Conservation (phyloP, 1,139 yeast genomes). For the Wickerhamiella pararugosa region DNA sequence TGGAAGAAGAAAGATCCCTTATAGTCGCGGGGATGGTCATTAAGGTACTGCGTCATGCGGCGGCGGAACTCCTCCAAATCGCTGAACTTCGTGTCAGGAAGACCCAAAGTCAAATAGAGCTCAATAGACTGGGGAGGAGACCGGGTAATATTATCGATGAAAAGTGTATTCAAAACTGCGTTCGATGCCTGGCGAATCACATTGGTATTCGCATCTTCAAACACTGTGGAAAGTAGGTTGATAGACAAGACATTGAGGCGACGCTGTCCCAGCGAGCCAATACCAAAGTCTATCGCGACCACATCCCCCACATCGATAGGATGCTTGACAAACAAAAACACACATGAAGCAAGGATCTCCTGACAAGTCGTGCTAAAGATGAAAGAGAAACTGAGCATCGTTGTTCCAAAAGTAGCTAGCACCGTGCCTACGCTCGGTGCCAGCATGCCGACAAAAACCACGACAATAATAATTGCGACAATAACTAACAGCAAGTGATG, state of each 20-base stretch:
- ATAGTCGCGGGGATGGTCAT: conserved; percentile 25
- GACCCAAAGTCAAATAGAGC: conserved; percentile 20
- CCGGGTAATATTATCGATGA: conserved; percentile 28
- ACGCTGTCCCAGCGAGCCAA: conserved; percentile 9
- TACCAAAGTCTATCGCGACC: conserved; percentile 19
- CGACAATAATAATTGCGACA: conserved; percentile 23
- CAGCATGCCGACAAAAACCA: conserved; percentile 29
- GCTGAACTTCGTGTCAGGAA: conserved; percentile 27
- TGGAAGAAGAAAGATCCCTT: conserved; percentile 23
- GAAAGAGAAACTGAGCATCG: conserved; percentile 28
- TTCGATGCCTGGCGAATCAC: conserved; percentile 27
- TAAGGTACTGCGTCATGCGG: conserved; percentile 22
- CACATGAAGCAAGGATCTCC: conserved; percentile 28
- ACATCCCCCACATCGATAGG: conserved; percentile 32
- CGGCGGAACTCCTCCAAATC: conserved; percentile 23
- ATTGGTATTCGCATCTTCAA: conserved; percentile 21
- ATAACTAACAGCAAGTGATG: conserved; percentile 25
- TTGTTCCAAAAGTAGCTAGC: conserved; percentile 29
- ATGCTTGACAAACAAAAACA: conserved; percentile 30
- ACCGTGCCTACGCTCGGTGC: conserved; percentile 30
- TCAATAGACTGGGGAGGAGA: conserved; percentile 24
- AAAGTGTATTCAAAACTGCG: conserved; percentile 25
- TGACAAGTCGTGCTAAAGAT: conserved; percentile 28
- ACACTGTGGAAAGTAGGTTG: conserved; percentile 27
- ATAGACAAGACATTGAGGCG: conserved; percentile 24